Percentiles rank a stretch among this genome's conserved stretches.
Conservation (phyloP, 306 rosid genomes). For the Dryas drummondii region DNA sequence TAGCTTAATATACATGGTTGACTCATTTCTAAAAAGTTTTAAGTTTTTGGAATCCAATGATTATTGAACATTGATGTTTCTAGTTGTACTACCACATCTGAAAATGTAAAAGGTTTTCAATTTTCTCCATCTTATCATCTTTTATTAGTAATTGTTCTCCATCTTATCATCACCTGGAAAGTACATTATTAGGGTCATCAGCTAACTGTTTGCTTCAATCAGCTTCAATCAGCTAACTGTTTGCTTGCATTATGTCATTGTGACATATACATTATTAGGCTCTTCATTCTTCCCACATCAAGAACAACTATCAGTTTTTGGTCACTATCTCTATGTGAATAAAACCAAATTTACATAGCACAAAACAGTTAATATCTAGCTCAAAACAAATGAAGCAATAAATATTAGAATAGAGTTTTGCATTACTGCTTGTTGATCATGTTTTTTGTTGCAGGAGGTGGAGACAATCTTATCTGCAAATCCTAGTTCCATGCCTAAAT, state of each 20-base stretch:
- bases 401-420: neutral
- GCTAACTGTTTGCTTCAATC: too few species aligned
- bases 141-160: neutral
- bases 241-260: too few species aligned
- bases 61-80: too few species aligned
- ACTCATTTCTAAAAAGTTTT: too few species aligned
- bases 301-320: neutral
- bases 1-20: neutral
- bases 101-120: neutral
- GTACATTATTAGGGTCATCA: neutral
- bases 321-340: neutral
- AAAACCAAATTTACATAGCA: neutral
- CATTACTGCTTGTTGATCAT: neutral
- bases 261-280: neutral
- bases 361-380: neutral
- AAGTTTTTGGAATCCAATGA: too few species aligned
- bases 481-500: conserved; percentile 14
- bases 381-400: neutral
- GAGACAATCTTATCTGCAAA: conserved; percentile 30
- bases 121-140: neutral
- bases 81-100: neutral
- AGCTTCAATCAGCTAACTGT: too few species aligned
- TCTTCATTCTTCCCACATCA: neutral
- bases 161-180: neutral
- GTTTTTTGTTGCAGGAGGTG: conserved; percentile 40